Evolutionary conservation across 208 protist species (phyloP).

Genomic region (Trichomonas tenax): DNA sequence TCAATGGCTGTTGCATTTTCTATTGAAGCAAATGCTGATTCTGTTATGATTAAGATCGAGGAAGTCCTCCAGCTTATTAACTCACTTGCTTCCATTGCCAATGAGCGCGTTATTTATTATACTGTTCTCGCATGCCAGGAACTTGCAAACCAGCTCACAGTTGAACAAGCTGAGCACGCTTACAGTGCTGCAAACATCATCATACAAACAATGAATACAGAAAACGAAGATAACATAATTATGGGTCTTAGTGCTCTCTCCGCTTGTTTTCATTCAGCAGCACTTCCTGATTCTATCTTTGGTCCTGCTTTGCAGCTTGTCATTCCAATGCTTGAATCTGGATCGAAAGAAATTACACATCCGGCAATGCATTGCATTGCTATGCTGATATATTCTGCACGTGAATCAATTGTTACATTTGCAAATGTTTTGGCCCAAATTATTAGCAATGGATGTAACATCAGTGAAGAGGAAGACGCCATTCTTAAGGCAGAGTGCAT

Average conservation of each 20-base stretch:
- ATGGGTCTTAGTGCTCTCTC: background rate
- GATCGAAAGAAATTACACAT: background rate
- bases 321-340: background rate
- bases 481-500: background rate
- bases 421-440: background rate
- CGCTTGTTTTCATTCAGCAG: background rate
- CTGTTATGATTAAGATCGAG: background rate
- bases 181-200: background rate
- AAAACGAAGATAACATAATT: background rate
- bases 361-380: background rate
- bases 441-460: background rate
- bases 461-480: background rate
- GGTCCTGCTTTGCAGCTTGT: background rate
- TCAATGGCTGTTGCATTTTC: background rate
- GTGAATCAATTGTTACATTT: background rate
- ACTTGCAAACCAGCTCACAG: background rate
- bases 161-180: background rate
- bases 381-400: background rate
- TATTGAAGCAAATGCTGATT: background rate
- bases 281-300: background rate
- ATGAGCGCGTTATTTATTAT: background rate
- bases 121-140: background rate
- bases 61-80: background rate
- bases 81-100: background rate
- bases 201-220: background rate